A percentile compares a stretch with the other conserved stretches of the same genome.
Evolutionary conservation across 2,329 filamentous ascomycete genomes (phyloP).

Genomic region (Cladorrhinum sp.): DNA sequence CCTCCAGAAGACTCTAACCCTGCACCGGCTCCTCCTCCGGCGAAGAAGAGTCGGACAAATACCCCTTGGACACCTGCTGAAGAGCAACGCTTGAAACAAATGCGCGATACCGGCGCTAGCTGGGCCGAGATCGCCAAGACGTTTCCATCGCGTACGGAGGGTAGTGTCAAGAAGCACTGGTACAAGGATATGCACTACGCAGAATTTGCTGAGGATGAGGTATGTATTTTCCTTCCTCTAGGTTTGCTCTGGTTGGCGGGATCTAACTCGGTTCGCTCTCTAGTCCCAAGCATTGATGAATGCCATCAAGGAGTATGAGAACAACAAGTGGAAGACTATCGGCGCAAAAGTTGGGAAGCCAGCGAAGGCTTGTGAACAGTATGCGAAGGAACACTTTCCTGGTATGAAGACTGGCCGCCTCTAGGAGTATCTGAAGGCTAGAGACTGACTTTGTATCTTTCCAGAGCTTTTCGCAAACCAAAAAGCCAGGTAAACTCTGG

Average conservation of each 20-base stretch:
- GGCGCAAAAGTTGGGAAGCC: conserved; percentile 97
- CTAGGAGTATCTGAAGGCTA: background rate
- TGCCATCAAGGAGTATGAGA: conserved; percentile 97
- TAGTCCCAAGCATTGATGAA: conserved; percentile 78
- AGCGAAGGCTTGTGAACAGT: conserved; percentile 80
- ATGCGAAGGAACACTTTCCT: conserved; percentile 91
- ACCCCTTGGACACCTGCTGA: conserved; percentile 97
- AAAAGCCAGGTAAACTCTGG: background rate
- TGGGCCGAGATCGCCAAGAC: conserved; percentile 99
- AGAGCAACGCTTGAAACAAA: conserved; percentile 85
- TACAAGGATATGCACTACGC: conserved; percentile 99
- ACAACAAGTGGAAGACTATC: conserved; percentile 98
- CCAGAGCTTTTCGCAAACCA: conserved; percentile 19
- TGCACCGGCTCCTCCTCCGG: conserved; percentile 49
- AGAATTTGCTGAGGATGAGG: conserved; percentile 96
- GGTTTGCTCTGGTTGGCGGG: conserved; percentile 1
- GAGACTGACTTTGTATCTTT: conserved; percentile 4
- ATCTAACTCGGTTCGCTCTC: conserved; percentile 12
- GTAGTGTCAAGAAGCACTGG: conserved; percentile 99
- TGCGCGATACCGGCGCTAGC: conserved; percentile 88
- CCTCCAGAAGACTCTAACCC: conserved; percentile 34
- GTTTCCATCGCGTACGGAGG: conserved; percentile 90
- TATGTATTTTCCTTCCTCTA: conserved; percentile 44
- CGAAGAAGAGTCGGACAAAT: conserved; percentile 96
- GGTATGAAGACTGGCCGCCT: conserved; percentile 32